phyloP scores from a whole-genome alignment of 1,284 basidiomycete genomes.

The Lentinus polychrous region DNA sequence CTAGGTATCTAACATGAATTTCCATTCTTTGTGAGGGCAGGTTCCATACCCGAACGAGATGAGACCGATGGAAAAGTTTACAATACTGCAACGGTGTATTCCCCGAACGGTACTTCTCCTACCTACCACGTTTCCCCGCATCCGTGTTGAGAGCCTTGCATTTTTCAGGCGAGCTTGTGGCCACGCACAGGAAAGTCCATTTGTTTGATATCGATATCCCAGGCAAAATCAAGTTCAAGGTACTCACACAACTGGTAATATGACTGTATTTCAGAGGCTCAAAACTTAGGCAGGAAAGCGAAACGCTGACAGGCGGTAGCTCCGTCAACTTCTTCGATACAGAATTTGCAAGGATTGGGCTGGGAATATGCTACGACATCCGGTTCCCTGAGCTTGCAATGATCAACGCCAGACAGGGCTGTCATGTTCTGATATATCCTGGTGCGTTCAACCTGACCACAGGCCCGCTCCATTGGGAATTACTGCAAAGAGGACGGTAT shows the following conservation, averaged over 20 bases:
- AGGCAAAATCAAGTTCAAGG: conserved; percentile 95
- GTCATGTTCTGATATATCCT: conserved; percentile 88
- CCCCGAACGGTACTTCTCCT: conserved; percentile 62
- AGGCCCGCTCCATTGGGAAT: conserved; percentile 94
- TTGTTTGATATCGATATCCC: conserved; percentile 98
- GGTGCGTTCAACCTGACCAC: conserved; percentile 89
- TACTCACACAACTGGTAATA: conserved; percentile 21
- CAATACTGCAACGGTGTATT: conserved; percentile 90
- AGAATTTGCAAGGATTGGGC: conserved; percentile 83
- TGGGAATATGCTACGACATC: conserved; percentile 89
- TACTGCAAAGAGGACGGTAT: conserved; percentile 82
- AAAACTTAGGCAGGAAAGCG: conserved; percentile 75
- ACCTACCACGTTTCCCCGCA: neutral
- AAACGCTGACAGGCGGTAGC: conserved; percentile 81
- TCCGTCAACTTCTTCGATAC: conserved; percentile 85
- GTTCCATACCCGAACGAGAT: conserved; percentile 86
- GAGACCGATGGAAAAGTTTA: conserved; percentile 64
- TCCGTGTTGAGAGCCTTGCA: neutral
- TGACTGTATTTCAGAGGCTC: neutral
- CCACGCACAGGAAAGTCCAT: conserved; percentile 91
- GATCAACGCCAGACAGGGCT: conserved; percentile 86
- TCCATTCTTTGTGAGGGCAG: conserved; percentile 30
- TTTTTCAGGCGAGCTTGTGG: conserved; percentile 73
- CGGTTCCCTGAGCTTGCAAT: conserved; percentile 95
- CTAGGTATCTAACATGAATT: neutral